Evolutionary conservation across 768 basidiomycete species (phyloP).

Genomic region (Lentinula sp.): DNA sequence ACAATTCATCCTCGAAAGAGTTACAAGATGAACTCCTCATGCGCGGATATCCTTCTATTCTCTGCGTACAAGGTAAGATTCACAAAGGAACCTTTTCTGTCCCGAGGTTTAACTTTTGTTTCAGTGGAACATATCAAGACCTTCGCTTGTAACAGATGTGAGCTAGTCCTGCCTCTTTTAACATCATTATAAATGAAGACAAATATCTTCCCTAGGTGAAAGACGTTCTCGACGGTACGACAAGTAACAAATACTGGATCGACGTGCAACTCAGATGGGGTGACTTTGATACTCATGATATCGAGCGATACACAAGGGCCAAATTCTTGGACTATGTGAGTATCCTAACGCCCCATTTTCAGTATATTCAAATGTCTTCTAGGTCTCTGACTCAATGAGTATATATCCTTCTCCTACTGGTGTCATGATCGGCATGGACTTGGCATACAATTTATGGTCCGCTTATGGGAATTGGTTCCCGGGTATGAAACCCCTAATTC

Average conservation of each 20-base stretch:
- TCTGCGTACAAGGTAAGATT: slow-evolving; percentile 74
- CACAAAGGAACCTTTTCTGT: too few relatives aligned
- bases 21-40: slow-evolving; percentile 99
- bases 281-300: slow-evolving; percentile 98
- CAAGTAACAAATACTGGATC: slow-evolving; percentile 98
- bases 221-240: slow-evolving; percentile 96
- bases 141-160: slow-evolving; percentile 91
- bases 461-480: slow-evolving; percentile 99
- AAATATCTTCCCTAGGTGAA: slow-evolving; percentile 52
- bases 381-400: slow-evolving; percentile 96
- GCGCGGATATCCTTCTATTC: slow-evolving; percentile 96
- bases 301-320: slow-evolving; percentile 96
- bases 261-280: slow-evolving; percentile 96
- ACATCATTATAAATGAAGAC: not conserved
- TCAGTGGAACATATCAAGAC: slow-evolving; percentile 96
- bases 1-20: slow-evolving; percentile 99
- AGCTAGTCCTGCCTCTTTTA: slow-evolving; percentile 15
- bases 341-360: slow-evolving; percentile 6
- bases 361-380: not conserved
- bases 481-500: slow-evolving; percentile 94
- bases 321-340: slow-evolving; percentile 97
- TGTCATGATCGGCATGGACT: slow-evolving; percentile 97
- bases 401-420: slow-evolving; percentile 99
- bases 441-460: slow-evolving; percentile 98
- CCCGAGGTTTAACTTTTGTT: slow-evolving; percentile 8